A percentile compares a stretch with the other conserved stretches of the same genome.
Conservation (phyloP, 2,329 filamentous ascomycete genomes). For the Botrytis hyacinthi region DNA sequence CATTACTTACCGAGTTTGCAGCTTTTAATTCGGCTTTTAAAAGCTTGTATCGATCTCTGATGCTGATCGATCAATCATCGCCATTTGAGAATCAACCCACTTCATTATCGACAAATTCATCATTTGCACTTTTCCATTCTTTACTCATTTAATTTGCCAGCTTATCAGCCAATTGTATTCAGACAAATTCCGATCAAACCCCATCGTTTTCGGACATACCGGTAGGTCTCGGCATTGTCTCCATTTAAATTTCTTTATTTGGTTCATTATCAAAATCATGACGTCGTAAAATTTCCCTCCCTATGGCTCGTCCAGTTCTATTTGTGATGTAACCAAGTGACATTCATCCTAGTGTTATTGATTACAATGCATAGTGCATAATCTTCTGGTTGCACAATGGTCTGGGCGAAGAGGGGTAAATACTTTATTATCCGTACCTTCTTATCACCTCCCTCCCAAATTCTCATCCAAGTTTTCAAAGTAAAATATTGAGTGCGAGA, state of each 20-base stretch:
- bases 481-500: neutral
- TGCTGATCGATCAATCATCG: neutral
- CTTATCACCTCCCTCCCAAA: neutral
- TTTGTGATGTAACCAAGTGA: neutral
- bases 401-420: neutral
- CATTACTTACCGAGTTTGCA: neutral
- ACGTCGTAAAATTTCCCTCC: neutral
- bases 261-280: neutral
- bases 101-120: neutral
- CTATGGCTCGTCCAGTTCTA: neutral
- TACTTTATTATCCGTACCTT: neutral
- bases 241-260: neutral
- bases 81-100: neutral
- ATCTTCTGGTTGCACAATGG: neutral
- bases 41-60: neutral
- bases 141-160: neutral
- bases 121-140: neutral
- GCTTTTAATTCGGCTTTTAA: neutral
- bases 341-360: neutral
- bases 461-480: neutral
- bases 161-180: neutral
- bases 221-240: neutral
- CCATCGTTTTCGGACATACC: constrained; percentile 1
- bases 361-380: constrained; percentile 17
- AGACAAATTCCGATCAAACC: neutral